phyloP scores from a whole-genome alignment of 176 grass and related monocot species.

The Aegilops longissima region DNA sequence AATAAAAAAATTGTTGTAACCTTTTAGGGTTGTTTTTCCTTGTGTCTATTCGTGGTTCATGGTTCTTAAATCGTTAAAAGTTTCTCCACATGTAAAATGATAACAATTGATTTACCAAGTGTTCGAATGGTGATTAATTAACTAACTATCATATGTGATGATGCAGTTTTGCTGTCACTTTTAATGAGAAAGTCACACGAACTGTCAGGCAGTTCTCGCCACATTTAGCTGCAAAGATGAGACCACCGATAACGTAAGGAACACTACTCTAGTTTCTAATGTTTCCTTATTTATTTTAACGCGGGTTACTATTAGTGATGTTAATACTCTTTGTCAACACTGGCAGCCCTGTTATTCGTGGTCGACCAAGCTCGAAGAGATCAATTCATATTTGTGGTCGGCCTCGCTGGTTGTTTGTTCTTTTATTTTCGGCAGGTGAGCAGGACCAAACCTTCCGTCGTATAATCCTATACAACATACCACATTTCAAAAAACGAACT shows the following conservation, averaged over 20 bases:
- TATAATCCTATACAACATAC: background rate
- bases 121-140: background rate
- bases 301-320: background rate
- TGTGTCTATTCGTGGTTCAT: background rate
- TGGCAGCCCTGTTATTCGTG: slow-evolving; percentile 83
- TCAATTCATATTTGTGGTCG: slow-evolving; percentile 98
- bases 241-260: slow-evolving; percentile 73
- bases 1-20: background rate
- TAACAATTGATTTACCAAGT: slow-evolving; percentile 4
- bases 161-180: slow-evolving; percentile 85
- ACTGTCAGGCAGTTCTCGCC: slow-evolving; percentile 90
- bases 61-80: background rate
- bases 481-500: slow-evolving; percentile 5
- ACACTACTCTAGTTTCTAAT: slow-evolving; percentile 11
- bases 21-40: background rate
- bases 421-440: slow-evolving; percentile 82
- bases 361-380: slow-evolving; percentile 75
- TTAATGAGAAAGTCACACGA: slow-evolving; percentile 93
- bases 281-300: slow-evolving; percentile 15
- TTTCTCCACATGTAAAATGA: background rate
- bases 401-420: slow-evolving; percentile 89
- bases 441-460: background rate
- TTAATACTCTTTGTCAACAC: slow-evolving; percentile 16
- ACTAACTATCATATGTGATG: slow-evolving; percentile 38
- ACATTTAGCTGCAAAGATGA: slow-evolving; percentile 98